These are phyloP conservation scores for Diaporthe humulicola DNA, from an alignment of 2,329 filamentous ascomycete genomes.

Conservation along the genomic window DNA sequence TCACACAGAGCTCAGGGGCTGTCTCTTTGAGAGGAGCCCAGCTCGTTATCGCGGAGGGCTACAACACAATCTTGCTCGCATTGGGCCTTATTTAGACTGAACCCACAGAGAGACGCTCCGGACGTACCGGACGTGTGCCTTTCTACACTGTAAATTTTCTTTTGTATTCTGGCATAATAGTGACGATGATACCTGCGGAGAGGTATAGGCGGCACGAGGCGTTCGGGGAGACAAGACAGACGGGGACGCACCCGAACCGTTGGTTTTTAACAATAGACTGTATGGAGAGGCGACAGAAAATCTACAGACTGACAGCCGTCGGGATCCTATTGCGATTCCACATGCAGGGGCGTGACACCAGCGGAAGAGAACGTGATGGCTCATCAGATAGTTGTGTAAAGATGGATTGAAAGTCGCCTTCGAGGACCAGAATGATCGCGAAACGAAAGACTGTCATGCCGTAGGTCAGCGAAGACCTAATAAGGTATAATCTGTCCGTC, in stretches of 20 bases:
- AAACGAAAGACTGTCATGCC: slow-evolving; percentile 9
- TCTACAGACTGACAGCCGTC: not conserved
- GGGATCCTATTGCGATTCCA: not conserved
- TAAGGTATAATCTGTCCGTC: not conserved
- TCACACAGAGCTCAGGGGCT: not conserved
- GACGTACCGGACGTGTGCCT: not conserved
- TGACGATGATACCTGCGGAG: slow-evolving; percentile 36
- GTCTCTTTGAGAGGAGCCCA: not conserved
- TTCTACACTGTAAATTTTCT: slow-evolving; percentile 18
- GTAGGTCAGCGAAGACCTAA: slow-evolving; percentile 7
- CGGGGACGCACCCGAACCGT: not conserved
- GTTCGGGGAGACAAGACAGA: slow-evolving; percentile 31
- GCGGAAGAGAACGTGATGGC: not conserved
- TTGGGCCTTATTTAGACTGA: slow-evolving; percentile 21
- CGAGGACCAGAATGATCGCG: not conserved
- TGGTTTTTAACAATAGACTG: slow-evolving; percentile 24
- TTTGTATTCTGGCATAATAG: slow-evolving; percentile 34
- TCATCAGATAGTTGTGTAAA: not conserved
- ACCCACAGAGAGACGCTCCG: not conserved
- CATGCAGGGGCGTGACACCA: not conserved
- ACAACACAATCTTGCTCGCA: slow-evolving; percentile 15
- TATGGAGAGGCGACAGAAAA: slow-evolving; percentile 19
- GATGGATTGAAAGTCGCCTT: not conserved
- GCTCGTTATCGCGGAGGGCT: not conserved
- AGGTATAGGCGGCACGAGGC: slow-evolving; percentile 17